A percentile compares a stretch with the other conserved stretches of the same genome.
Evolutionary conservation across 345 rosid genomes (phyloP).

Genomic region (Rhodamnia rubescens): DNA sequence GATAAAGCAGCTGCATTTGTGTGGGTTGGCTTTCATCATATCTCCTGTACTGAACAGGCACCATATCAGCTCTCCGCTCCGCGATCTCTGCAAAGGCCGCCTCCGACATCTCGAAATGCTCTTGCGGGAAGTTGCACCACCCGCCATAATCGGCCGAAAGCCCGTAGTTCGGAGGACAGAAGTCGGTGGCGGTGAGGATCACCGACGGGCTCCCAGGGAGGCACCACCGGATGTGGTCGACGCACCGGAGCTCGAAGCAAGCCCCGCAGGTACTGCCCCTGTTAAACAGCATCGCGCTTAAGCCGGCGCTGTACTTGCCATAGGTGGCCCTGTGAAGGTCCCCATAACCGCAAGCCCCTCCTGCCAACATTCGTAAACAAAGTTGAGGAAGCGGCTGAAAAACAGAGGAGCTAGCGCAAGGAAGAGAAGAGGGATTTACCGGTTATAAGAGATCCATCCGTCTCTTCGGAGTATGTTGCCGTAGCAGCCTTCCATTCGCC

Average conservation of each 20-base stretch:
- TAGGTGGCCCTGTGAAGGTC: conserved; percentile 62
- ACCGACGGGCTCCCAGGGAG: conserved; percentile 74
- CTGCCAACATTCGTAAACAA: conserved; percentile 20
- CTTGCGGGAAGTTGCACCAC: conserved; percentile 87
- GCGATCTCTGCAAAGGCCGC: conserved; percentile 85
- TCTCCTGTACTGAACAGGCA: conserved; percentile 80
- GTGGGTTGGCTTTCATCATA: not conserved
- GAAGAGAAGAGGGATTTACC: conserved; percentile 4
- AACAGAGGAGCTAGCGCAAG: not conserved
- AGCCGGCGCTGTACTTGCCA: conserved; percentile 64
- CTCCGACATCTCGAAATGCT: conserved; percentile 87
- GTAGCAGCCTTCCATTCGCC: conserved; percentile 78
- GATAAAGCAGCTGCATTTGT: not conserved
- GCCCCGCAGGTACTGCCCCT: conserved; percentile 85
- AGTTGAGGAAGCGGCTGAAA: not conserved
- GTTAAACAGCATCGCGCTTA: conserved; percentile 70
- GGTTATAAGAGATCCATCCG: conserved; percentile 46
- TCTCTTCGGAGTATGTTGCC: conserved; percentile 60
- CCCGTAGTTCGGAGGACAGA: conserved; percentile 86
- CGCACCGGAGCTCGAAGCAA: conserved; percentile 83
- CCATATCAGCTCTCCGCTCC: conserved; percentile 44
- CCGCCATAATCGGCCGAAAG: conserved; percentile 81
- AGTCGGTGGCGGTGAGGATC: conserved; percentile 80
- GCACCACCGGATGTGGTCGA: conserved; percentile 82
- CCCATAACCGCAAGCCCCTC: conserved; percentile 93